Base-by-base conservation (phyloP, 805 yeast species). In the Metschnikowia arizonensis region DNA sequence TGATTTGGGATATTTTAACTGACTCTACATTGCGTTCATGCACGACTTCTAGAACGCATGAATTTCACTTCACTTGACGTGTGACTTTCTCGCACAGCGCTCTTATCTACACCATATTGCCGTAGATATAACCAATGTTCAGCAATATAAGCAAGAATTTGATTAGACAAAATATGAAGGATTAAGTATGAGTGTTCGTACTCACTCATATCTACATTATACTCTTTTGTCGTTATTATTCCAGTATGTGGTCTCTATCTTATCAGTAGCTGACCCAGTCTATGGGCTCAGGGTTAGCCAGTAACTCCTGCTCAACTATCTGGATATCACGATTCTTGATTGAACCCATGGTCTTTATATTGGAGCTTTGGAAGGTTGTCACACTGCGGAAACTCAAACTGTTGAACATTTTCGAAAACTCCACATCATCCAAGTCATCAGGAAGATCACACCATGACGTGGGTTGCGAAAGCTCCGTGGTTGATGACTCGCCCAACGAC, bases 351-450 rank as follows among this genome's bases (percentile, higher is more conserved):
- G 38, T 34, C 29, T 24, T 34, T 14, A 24, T 14, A 25, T 23
- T 19, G 14, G 36, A 8, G 25, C 29, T n/a, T 26, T 28, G 33
- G 33, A 28, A 28, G 33, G 33, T 24, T 7, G 38, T 29, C 4
- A 15, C 39, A 24, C 35, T 38, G 29, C 50, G 48, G 46, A 50
- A 41, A 32, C 52, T 52, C 50, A 52, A 45, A 32, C 52, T 47
- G 35, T 39, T 29, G 25, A 53, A 45, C 28, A 50, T 26, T 34
- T 47, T 53, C 19, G 52, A 54, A 18, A 60, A 60, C 26, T 60
- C 63, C 19, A 50, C 61, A 34, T 64, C 69, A 36, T 61, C 64
- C 45, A 61, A 53, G 34, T 66, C 70, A 44, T 62, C 63, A 6
- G 45, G 49, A 23, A 45, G 50, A 15, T 53, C 56, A 24, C 44